These are phyloP conservation scores for Saturnispora galanensis DNA, from an alignment of 805 yeast genomes.

Conservation along the genomic window DNA sequence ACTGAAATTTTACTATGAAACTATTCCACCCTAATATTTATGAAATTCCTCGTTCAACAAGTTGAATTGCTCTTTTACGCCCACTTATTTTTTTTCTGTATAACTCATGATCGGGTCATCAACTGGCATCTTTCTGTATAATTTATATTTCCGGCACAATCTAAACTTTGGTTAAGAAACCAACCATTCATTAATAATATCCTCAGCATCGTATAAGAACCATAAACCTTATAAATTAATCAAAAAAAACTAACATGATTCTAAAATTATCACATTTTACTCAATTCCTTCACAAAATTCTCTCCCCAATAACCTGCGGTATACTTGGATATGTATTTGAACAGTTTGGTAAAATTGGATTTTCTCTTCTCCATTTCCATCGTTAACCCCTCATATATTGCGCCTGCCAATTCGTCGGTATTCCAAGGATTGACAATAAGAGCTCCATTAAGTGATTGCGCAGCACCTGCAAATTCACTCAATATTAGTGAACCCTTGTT, in stretches of 20 bases:
- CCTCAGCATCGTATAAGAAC: not conserved
- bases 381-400: constrained; percentile 80
- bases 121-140: constrained; percentile 17
- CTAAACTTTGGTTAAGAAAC: not conserved
- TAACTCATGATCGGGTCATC: constrained; percentile 17
- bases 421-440: constrained; percentile 97
- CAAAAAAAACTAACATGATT: no score
- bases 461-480: constrained; percentile 98
- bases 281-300: constrained; percentile 79
- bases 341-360: constrained; percentile 73
- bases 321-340: constrained; percentile 81
- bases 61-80: constrained; percentile 5
- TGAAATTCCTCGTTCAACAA: constrained; percentile 7
- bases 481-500: constrained; percentile 79
- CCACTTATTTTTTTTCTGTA: not conserved
- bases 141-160: not conserved
- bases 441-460: constrained; percentile 92
- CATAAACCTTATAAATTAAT: no score
- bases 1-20: not conserved
- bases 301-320: constrained; percentile 98
- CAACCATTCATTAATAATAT: not conserved
- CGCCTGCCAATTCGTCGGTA: constrained; percentile 82
- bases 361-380: constrained; percentile 71
- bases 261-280: constrained; percentile 11
- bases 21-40: not conserved